Evolutionary conservation across 768 basidiomycete genomes (phyloP).

Genomic region (Pseudohyphozyma bogoriensis): DNA sequence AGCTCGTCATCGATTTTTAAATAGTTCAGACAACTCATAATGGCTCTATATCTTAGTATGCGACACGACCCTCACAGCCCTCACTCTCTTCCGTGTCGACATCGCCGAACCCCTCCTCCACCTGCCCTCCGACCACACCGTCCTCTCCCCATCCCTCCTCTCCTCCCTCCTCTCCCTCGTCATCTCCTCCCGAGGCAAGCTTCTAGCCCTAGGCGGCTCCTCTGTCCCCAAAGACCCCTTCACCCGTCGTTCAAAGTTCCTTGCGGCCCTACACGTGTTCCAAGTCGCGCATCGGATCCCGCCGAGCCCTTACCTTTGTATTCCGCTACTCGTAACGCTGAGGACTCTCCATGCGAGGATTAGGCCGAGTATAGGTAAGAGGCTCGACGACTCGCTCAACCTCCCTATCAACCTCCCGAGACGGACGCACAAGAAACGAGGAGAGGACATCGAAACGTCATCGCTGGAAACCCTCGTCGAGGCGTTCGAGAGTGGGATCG

Average conservation of each 20-base stretch:
- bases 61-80: constrained; percentile 12
- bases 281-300: neutral
- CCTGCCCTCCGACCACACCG: neutral
- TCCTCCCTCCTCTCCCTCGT: neutral
- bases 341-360: too few relatives aligned
- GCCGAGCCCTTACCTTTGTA: too few relatives aligned
- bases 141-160: constrained; percentile 5
- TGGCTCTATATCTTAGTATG: constrained; percentile 6
- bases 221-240: neutral
- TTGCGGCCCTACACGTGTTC: neutral
- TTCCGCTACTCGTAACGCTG: too few relatives aligned
- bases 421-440: too few relatives aligned
- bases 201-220: neutral
- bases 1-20: neutral
- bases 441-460: neutral
- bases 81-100: constrained; percentile 13
- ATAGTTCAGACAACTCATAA: too few relatives aligned
- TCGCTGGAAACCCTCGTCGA: neutral
- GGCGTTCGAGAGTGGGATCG: neutral
- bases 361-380: too few relatives aligned
- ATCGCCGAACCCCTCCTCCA: constrained; percentile 7
- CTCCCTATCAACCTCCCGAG: too few relatives aligned
- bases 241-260: neutral
- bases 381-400: too few relatives aligned
- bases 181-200: neutral